Evolutionary conservation across 139 green algal genomes (phyloP), one percentile per base, ranked within the genome.

Genomic region (Marvania coccoides): DNA sequence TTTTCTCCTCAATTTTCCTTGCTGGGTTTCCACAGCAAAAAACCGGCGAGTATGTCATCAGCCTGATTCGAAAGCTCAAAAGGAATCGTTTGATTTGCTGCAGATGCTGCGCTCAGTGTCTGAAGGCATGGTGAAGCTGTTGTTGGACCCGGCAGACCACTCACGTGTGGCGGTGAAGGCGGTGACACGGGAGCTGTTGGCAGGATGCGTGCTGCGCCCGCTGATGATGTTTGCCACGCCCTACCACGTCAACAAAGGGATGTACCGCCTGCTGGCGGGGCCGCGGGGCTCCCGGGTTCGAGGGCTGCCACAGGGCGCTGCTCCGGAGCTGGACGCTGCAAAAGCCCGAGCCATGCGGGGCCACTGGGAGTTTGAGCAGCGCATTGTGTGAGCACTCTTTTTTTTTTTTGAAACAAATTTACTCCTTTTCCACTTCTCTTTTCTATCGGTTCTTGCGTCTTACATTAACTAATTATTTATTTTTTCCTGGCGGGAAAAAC

Each of bases 111-210:
- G 58, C 4, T 55, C 72, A 1, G 74, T 92, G 2, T 74, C 70
- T 2, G 79, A 89, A 35, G 81, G 69, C 1, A 40, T 88, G 55
- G 64, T 87, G 57, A 40, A 47, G 1, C 58, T 69, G 13, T 36
- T 89, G 37, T 37, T 91, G 59, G 77, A 82, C 24, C 55, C 51
- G 23, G 30, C 54, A 1, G 81, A 85, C 45, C 47, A 70, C 19
- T n/a, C 19, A n/a, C 23, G 30, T 5, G 29, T 53, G 29, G 57
- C 24, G 24, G 26, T n/a, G 19, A 69, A 12, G 65, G 75, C 70
- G 14, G 64, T 88, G 36, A 58, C 75, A 45, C 70, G 85, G 3
- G 87, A 93, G 69, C 67, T 93, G 65, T 60, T 93, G 28, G 61
- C 72, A 0, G 65, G 71, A 0, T 83, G 71, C 36, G 76, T 90